Evolutionary conservation across 164 flowering plant genomes (phyloP), one percentile per base, ranked within the genome.

Genomic region (Kingdonia uniflora): DNA sequence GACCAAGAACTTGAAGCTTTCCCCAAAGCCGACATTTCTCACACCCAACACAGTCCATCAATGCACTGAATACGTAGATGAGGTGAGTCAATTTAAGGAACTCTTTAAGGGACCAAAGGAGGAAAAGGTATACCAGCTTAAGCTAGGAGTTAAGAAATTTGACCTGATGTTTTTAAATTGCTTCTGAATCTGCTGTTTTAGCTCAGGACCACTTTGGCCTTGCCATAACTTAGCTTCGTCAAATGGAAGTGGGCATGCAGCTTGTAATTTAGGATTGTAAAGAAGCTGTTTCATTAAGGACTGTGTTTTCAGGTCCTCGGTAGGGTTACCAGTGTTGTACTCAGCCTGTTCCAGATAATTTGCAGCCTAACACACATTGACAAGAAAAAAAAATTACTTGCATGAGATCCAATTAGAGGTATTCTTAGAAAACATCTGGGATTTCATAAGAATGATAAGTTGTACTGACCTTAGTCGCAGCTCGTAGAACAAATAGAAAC

Each of bases 11-110:
- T 69, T 92, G 99, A 68, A 92, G 95, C 75, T 92, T 92, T 47
- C 99, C 99, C 99, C 99, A 94, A 14, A 94, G 85, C 14, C 99
- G 82, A 66, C 99, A 94, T 68, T 94, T 94, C 68, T 94, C 99
- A 70, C 99, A 94, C 24, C 97, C 96, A 35, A 89, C 87, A 71
- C 97, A 89, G 61, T 92, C 99, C 99, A 92, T 92, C 65, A 92
- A 47, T 13, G 95, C 91, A 68, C 97, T 44, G 48, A 19, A 44
- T 41, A 14, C 0, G 5, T 5, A 8, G 1, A 21, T 13, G 1
- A 44, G 26, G 6, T 20, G 14, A 33, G 15, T 39, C 25, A 38
- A 37, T 3, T 13, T 11, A 11, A 17, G 6, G 33, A 52, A 14
- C 23, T 14, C 11, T 7, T 29, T 29, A 29, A 29, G 35, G 35